These are phyloP conservation scores for Orbilia ellipsospora DNA, from an alignment of 2,329 filamentous ascomycete species.

Conservation along the genomic window DNA sequence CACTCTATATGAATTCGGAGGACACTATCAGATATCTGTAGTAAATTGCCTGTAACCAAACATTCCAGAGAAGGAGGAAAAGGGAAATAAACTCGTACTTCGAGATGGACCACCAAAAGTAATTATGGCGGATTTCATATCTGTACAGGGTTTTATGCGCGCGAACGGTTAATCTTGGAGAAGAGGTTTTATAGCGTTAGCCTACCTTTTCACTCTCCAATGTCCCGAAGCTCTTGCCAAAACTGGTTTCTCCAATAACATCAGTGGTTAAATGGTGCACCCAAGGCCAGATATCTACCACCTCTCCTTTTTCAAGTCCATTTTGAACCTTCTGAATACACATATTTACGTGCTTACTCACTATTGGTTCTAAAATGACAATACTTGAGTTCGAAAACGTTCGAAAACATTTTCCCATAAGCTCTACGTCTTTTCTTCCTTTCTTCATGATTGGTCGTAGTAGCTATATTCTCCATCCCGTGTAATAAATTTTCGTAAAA, in stretches of 20 bases:
- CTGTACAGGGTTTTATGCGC: too few species aligned
- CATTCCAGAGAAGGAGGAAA: too few species aligned
- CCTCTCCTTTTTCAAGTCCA: background rate
- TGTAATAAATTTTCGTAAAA: constrained; percentile 4
- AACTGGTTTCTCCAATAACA: constrained; percentile 23
- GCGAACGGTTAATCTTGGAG: too few species aligned
- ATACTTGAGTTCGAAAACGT: constrained; percentile 21
- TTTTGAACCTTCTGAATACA: constrained; percentile 20
- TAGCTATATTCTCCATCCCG: constrained; percentile 1
- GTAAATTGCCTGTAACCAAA: too few species aligned
- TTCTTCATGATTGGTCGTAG: background rate
- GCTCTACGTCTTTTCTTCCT: constrained; percentile 2
- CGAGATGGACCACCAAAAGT: constrained; percentile 18
- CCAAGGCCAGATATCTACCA: constrained; percentile 19
- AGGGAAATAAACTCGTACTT: constrained; percentile 6
- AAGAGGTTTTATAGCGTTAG: too few species aligned
- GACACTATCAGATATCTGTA: too few species aligned
- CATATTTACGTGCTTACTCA: constrained; percentile 1
- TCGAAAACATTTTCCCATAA: constrained; percentile 8
- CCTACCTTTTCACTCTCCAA: constrained; percentile 26
- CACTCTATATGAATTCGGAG: too few species aligned
- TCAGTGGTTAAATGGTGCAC: constrained; percentile 13
- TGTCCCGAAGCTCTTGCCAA: constrained; percentile 29
- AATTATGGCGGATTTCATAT: constrained; percentile 19
- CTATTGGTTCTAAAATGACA: constrained; percentile 2